Conservation (phyloP, 2,329 filamentous ascomycete genomes). For the Coniochaeta sp. region DNA sequence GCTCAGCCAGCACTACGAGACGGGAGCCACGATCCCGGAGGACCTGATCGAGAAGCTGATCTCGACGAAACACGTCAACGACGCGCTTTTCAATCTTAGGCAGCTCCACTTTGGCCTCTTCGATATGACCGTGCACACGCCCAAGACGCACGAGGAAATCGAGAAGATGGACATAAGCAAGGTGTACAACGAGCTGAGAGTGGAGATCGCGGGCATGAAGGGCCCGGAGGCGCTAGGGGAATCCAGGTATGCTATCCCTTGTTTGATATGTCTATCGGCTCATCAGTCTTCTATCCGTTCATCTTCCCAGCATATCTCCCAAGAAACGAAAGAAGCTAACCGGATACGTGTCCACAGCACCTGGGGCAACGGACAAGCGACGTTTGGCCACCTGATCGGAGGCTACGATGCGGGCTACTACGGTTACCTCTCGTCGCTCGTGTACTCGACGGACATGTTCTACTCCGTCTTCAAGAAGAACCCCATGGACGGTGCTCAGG, state of each 20-base stretch:
- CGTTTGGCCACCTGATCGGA: slow-evolving; percentile 75
- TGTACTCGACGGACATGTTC: slow-evolving; percentile 85
- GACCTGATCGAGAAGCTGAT: slow-evolving; percentile 68
- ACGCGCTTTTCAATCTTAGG: slow-evolving; percentile 67
- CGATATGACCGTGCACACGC: slow-evolving; percentile 74
- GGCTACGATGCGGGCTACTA: slow-evolving; percentile 86
- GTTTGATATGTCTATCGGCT: no score
- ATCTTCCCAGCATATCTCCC: no score
- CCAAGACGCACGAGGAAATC: slow-evolving; percentile 59
- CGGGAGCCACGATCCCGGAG: slow-evolving; percentile 62
- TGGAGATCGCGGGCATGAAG: slow-evolving; percentile 64
- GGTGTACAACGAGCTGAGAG: slow-evolving; percentile 65
- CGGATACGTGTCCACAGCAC: slow-evolving; percentile 27
- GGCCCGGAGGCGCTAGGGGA: slow-evolving; percentile 62
- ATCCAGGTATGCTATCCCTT: slow-evolving; percentile 33
- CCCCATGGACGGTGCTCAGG: slow-evolving; percentile 69
- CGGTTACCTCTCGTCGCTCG: slow-evolving; percentile 64
- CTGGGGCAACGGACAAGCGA: slow-evolving; percentile 73
- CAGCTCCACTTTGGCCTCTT: slow-evolving; percentile 78
- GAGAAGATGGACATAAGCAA: slow-evolving; percentile 57
- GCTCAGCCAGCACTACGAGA: slow-evolving; percentile 67
- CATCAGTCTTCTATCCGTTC: no score
- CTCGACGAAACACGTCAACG: slow-evolving; percentile 73
- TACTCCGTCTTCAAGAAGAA: slow-evolving; percentile 69
- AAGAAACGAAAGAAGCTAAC: not conserved